These are phyloP conservation scores for Coemansia linderi DNA, from an alignment of 371 early-diverging fungal genomes.

Conservation along the genomic window DNA sequence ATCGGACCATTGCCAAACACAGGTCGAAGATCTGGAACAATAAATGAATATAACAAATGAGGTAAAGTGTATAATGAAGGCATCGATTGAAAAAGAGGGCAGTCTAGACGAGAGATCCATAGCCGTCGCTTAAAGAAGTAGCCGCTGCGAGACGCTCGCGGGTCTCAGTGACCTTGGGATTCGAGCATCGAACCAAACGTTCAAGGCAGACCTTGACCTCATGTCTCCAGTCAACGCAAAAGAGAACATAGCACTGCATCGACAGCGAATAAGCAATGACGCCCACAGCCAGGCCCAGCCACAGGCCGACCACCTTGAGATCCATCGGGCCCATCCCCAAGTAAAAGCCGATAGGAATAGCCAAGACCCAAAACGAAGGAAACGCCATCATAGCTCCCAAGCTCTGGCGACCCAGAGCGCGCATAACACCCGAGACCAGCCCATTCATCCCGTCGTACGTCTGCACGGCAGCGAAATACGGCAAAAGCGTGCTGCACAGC, in stretches of 20 bases:
- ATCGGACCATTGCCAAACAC: not conserved
- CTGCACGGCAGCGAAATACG: constrained; percentile 38
- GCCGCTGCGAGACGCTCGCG: not conserved
- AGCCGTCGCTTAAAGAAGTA: constrained; percentile 6
- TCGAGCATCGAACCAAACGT: constrained; percentile 13
- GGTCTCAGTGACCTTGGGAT: constrained; percentile 1
- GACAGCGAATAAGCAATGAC: constrained; percentile 26
- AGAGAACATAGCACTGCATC: constrained; percentile 38
- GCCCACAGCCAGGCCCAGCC: constrained; percentile 60
- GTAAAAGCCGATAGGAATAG: constrained; percentile 66
- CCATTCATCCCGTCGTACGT: constrained; percentile 69
- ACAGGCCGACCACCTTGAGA: constrained; percentile 66
- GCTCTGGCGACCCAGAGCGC: constrained; percentile 73
- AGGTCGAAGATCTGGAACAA: not conserved
- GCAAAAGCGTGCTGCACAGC: constrained; percentile 33
- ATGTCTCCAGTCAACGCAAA: constrained; percentile 36
- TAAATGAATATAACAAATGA: not conserved
- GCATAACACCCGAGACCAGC: constrained; percentile 70
- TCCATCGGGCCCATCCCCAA: constrained; percentile 59
- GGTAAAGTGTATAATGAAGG: not conserved
- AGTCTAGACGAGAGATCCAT: constrained; percentile 6
- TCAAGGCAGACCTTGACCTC: constrained; percentile 39
- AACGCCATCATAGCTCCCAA: constrained; percentile 70
- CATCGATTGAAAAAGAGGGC: no score
- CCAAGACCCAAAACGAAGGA: constrained; percentile 66